These are phyloP conservation scores for Zea mays DNA, from an alignment of 176 grass and related monocot genomes.

Conservation along the genomic window DNA sequence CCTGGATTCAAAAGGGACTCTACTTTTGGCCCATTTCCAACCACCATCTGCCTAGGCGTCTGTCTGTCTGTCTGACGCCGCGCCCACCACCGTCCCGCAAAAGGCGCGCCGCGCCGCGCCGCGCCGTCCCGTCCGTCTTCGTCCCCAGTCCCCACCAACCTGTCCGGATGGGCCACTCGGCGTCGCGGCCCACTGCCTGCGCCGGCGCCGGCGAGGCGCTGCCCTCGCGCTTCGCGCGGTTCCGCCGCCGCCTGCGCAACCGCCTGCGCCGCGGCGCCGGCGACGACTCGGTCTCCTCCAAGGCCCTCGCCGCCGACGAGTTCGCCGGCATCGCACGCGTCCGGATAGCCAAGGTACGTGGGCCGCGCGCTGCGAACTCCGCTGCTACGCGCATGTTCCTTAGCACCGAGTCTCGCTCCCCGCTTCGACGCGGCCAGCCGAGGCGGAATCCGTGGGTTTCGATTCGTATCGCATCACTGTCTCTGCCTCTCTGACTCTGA, in stretches of 20 bases:
- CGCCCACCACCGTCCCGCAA: too few relatives aligned
- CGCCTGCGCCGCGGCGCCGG: slow-evolving; percentile 1
- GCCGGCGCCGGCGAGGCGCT: slow-evolving; percentile 32
- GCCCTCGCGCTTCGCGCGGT: slow-evolving; percentile 69
- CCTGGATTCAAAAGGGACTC: background rate
- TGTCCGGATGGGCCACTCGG: slow-evolving; percentile 55
- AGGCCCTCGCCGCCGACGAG: slow-evolving; percentile 48
- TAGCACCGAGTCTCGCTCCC: too few relatives aligned
- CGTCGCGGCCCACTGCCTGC: slow-evolving; percentile 39
- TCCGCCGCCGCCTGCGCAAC: slow-evolving; percentile 64
- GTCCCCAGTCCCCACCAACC: background rate
- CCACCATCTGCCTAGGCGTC: background rate
- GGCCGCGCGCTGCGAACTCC: background rate
- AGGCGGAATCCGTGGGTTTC: background rate
- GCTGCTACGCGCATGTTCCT: background rate
- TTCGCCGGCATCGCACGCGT: slow-evolving; percentile 92
- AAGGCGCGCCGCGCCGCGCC: too few relatives aligned
- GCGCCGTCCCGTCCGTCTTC: background rate
- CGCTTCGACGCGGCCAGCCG: background rate
- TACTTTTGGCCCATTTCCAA: slow-evolving; percentile 18
- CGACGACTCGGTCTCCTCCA: background rate
- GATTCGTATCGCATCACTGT: background rate
- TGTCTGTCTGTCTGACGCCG: background rate
- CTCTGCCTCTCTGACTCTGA: too few relatives aligned
- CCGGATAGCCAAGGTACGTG: slow-evolving; percentile 58